Evolutionary conservation across 768 basidiomycete species (phyloP), one percentile per base, ranked within the genome.

Genomic region (Auriscalpium orientale): DNA sequence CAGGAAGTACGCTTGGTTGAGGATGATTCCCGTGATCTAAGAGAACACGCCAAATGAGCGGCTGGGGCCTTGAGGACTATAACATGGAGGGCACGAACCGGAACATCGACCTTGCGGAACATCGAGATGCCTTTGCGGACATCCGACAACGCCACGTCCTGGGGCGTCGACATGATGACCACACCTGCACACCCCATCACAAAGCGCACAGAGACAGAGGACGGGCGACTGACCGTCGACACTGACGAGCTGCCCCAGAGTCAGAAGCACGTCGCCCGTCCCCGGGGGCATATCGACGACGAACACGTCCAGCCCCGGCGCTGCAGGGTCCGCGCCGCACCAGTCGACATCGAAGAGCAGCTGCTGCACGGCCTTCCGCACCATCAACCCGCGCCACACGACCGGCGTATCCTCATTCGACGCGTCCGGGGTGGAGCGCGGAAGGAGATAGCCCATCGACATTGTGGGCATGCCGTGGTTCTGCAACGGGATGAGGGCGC

Each of bases 361-460:
- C 67, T 98, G 95, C 67, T 98, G 95, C 0, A 95, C 92, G 22
- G 95, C 94, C 66, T 98, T 98, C 72, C 95, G 94, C 1, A 98
- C 95, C 95, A 98, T 98, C 20, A 97, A 79, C 2, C 95, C 95
- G 22, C 95, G 80, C 95, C 95, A 99, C 34, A 95, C 91, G 35
- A 98, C 79, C 0, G 94, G 85, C 0, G 84, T 83, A 66, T 95
- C 91, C 37, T 77, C 77, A 54, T 78, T 78, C 3, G 79, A 73
- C 45, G 74, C 73, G 33, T 74, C 72, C 8, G 78, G 76, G 35
- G 73, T 61, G 1, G 76, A 65, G 54, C 74, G 72, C 1, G 89
- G 87, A 13, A 98, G 79, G 12, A 99, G 80, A 68, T 93, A 99
- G 3, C 94, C 95, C 83, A 99, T 97, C 1, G 94, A 97, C 95